Evolutionary conservation across 495 filamentous ascomycete genomes (phyloP), one percentile per base, ranked within the genome.

Genomic region (Cudoniella acicularis): DNA sequence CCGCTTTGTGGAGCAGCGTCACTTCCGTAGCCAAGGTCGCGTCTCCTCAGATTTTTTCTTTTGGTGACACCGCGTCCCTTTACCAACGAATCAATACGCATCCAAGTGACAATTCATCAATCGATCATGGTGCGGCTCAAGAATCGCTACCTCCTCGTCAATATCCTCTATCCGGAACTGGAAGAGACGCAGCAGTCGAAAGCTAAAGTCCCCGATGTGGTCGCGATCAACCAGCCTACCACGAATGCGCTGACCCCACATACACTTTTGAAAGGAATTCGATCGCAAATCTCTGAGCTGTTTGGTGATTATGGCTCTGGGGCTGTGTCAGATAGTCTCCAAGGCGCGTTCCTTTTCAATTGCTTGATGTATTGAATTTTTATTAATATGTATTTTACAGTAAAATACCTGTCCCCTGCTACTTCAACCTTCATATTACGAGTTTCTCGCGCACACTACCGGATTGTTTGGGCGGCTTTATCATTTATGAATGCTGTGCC

Each of bases 301-400:
- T 98, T 93, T 69, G 94, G 94, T n/a, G 93, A 98, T 69, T 96
- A 89, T 70, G 93, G 94, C 1, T 74, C 85, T 6, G 94, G 93
- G 1, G 70, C 76, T 3, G 77, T 85, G 1, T 80, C 85, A 3
- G 77, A 79, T 2, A 86, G 83, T 61, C 68, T 95, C 18, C 79
- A 80, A 65, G 80, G 91, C 89, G 72, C 18, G 4, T 36, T 48
- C 16, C 27, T 45, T 52, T 40, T 54, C 10, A 26, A 22, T 10
- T 41, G 3, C 10, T 2, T 24, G 1, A 21, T 46, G 25, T 49
- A 47, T 23, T 59, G 22, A 61, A 47, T 25, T 54, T 64, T 41
- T 57, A 49, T 53, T 3, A 56, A 54, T 49, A 55, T 51, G 52
- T 36, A 27, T 3, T 26, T 55, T 49, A 40, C 57, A 95, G 91